phyloP scores from a whole-genome alignment of 2,329 filamentous ascomycete genomes.

The Teratosphaeriaceae sp. region DNA sequence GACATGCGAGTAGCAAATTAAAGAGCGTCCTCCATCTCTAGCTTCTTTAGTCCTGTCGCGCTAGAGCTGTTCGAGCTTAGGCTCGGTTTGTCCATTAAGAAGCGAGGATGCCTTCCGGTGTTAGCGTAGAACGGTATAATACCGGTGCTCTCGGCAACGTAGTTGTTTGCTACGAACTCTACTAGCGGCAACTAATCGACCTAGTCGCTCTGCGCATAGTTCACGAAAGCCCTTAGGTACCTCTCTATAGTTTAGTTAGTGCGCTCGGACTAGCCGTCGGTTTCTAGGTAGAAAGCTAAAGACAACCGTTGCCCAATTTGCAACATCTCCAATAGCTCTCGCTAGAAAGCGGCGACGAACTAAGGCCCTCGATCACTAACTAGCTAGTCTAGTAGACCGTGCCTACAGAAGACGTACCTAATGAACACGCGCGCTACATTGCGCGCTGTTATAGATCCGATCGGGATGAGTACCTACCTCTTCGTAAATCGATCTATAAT shows the following conservation, averaged over 20 bases:
- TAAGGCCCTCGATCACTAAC: not conserved
- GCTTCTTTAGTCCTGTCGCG: too few species aligned
- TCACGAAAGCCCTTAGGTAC: not conserved
- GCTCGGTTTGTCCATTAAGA: too few species aligned
- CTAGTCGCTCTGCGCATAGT: not conserved
- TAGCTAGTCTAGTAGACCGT: not conserved
- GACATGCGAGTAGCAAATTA: too few species aligned
- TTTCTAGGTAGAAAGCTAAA: not conserved
- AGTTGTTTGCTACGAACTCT: not conserved
- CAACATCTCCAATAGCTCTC: not conserved
- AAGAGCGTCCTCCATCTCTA: too few species aligned
- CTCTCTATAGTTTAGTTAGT: not conserved
- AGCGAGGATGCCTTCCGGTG: too few species aligned
- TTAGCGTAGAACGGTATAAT: too few species aligned
- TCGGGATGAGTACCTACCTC: not conserved
- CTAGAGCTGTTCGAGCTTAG: too few species aligned
- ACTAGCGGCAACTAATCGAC: not conserved
- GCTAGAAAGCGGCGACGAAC: not conserved
- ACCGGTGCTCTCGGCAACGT: too few species aligned
- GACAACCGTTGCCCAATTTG: not conserved
- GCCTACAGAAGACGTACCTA: not conserved
- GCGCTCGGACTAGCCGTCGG: not conserved
- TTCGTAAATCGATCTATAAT: not conserved
- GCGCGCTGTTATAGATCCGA: not conserved
- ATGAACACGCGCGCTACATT: not conserved